phyloP scores from a whole-genome alignment of 2,329 filamentous ascomycete species.

The Claviceps maximensis region DNA sequence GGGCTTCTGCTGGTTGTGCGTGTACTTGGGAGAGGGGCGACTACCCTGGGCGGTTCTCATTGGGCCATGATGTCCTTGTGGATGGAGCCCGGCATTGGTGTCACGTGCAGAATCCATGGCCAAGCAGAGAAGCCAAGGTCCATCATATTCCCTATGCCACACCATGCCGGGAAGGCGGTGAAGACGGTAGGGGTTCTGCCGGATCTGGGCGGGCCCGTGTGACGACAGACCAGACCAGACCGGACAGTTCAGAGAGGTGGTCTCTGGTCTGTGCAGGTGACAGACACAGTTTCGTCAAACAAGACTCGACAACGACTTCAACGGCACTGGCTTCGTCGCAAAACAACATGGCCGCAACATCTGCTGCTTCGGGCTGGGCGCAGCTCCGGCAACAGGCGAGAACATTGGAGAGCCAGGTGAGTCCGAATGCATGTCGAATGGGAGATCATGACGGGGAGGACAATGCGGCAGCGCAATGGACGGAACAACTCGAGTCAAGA shows the following conservation, averaged over 20 bases:
- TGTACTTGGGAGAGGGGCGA: constrained; percentile 6
- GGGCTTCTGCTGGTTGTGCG: constrained; percentile 18
- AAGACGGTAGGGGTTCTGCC: neutral
- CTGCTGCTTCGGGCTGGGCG: constrained; percentile 63
- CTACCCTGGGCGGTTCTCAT: neutral
- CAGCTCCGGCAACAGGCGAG: constrained; percentile 89
- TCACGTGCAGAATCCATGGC: constrained; percentile 16
- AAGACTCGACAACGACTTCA: neutral
- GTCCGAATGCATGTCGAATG: constrained; percentile 2
- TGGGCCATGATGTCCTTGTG: neutral
- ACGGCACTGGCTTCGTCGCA: neutral
- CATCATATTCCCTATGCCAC: neutral
- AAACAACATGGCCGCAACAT: constrained; percentile 35
- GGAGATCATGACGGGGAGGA: neutral
- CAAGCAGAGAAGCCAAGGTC: neutral
- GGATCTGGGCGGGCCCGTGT: neutral
- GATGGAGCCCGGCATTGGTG: too few relatives aligned
- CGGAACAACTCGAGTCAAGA: neutral
- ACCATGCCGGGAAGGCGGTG: neutral
- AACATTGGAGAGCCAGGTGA: constrained; percentile 78
- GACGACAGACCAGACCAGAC: neutral
- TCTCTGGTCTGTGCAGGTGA: neutral
- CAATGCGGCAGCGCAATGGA: neutral
- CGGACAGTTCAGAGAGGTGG: neutral
- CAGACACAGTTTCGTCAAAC: neutral